Evolutionary conservation across 2,329 filamentous ascomycete species (phyloP).

Genomic region (Aspergillus fischeri): DNA sequence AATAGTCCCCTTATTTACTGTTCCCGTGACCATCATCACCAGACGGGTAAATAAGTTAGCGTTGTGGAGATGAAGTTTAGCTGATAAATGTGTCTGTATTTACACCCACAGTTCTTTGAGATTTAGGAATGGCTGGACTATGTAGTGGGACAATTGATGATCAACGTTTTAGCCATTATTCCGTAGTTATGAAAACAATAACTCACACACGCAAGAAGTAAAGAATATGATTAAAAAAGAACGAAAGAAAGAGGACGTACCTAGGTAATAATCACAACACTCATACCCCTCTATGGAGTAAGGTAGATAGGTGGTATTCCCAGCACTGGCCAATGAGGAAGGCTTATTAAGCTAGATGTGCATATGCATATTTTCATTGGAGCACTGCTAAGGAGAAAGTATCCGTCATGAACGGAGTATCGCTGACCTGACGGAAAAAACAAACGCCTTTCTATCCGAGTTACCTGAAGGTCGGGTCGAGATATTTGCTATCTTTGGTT

Average conservation of each 20-base stretch:
- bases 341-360: background rate
- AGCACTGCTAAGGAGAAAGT: no score
- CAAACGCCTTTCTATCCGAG: background rate
- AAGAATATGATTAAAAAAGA: no score
- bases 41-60: background rate
- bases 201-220: no score
- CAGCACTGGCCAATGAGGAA: background rate
- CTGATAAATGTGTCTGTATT: no score
- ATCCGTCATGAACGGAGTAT: background rate
- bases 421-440: background rate
- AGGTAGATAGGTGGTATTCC: no score
- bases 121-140: background rate
- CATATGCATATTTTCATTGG: no score
- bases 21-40: background rate
- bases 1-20: background rate
- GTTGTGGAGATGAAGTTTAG: background rate
- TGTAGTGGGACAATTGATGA: background rate
- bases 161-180: background rate
- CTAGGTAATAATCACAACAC: background rate
- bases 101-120: background rate
- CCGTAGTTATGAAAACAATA: background rate
- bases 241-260: no score
- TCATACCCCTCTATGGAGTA: background rate
- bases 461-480: background rate
- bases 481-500: background rate